These are phyloP conservation scores for Omphalotus guepiniiformis DNA, from an alignment of 768 basidiomycete genomes.

Conservation along the genomic window DNA sequence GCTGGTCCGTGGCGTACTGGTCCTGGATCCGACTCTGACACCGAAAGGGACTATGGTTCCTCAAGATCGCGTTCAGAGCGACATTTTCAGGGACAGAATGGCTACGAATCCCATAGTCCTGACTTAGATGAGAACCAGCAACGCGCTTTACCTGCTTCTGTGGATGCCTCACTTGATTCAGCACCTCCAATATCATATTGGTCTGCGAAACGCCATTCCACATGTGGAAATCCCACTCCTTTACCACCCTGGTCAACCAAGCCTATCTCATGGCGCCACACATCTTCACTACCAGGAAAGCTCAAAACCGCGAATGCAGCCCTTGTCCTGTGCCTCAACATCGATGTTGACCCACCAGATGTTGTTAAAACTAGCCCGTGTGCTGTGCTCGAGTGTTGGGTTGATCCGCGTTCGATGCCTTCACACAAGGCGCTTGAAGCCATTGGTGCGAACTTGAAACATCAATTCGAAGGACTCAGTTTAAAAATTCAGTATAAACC, in stretches of 20 bases:
- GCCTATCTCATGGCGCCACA: constrained; percentile 66
- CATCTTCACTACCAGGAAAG: constrained; percentile 68
- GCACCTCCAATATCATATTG: constrained; percentile 74
- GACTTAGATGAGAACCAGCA: constrained; percentile 21
- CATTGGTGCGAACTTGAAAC: constrained; percentile 88
- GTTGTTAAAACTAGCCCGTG: constrained; percentile 96
- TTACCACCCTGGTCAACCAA: constrained; percentile 62
- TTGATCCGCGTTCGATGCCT: constrained; percentile 91
- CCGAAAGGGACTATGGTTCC: constrained; percentile 47
- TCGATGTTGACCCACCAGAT: constrained; percentile 97
- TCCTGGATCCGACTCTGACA: constrained; percentile 47
- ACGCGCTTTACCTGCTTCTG: constrained; percentile 31
- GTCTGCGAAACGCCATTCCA: constrained; percentile 87
- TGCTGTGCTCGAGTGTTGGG: constrained; percentile 94
- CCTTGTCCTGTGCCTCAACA: constrained; percentile 89
- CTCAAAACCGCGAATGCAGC: constrained; percentile 90
- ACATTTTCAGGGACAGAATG: constrained; percentile 20
- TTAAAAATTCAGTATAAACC: constrained; percentile 94
- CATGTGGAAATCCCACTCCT: constrained; percentile 81
- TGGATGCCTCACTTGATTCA: constrained; percentile 34
- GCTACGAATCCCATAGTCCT: constrained; percentile 25
- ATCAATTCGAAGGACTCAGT: constrained; percentile 94
- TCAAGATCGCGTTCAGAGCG: constrained; percentile 34
- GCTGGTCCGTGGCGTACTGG: constrained; percentile 27
- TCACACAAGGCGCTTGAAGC: constrained; percentile 91